Conservation (phyloP, 768 basidiomycete genomes). For the Tylopilus balloui region DNA sequence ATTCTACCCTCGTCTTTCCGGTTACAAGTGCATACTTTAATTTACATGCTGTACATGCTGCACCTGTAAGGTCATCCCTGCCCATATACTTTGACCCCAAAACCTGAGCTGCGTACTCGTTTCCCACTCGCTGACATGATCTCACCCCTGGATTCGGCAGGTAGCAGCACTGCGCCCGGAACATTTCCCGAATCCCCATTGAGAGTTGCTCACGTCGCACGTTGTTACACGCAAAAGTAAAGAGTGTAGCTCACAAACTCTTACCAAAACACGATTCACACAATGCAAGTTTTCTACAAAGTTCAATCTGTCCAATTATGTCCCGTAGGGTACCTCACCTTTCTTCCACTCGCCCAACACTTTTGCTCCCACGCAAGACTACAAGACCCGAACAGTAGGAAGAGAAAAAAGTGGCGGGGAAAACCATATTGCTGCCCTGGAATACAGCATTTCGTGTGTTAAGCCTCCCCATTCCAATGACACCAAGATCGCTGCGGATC, state of each 20-base stretch:
- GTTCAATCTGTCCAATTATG: constrained; percentile 8
- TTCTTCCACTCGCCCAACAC: not conserved
- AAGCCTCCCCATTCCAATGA: not conserved
- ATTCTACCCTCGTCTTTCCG: not conserved
- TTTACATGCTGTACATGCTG: not conserved
- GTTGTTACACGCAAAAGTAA: not conserved
- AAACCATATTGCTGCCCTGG: not conserved
- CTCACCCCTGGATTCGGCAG: not conserved
- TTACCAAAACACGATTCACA: not conserved
- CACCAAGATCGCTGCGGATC: not conserved
- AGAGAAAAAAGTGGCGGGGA: not conserved
- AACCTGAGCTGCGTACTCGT: not conserved
- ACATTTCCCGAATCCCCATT: not conserved
- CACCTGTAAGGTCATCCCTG: not conserved
- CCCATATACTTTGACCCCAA: not conserved
- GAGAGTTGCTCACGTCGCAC: not conserved
- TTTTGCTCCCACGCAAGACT: constrained; percentile 1
- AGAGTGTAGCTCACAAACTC: not conserved
- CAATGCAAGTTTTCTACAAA: not conserved
- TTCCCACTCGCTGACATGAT: not conserved
- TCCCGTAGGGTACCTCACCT: not conserved
- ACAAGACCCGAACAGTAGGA: not conserved
- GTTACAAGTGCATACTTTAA: not conserved
- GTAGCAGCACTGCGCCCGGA: not conserved
- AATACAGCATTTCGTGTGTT: not conserved